Evolutionary conservation across 257 asterid species (phyloP).

Genomic region (Striga asiatica): DNA sequence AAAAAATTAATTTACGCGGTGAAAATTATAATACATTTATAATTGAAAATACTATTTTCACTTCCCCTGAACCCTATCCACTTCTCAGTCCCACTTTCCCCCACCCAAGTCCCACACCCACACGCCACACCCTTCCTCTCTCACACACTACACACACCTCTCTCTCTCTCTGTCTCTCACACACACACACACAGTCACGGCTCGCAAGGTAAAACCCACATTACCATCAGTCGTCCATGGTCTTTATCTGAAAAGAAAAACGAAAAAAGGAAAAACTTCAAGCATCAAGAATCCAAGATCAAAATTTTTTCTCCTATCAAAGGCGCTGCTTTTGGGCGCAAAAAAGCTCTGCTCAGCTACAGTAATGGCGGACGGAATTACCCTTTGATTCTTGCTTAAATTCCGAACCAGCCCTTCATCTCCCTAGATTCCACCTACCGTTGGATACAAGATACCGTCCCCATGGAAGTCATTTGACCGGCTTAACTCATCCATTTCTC

Average conservation of each 20-base stretch:
- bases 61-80: conserved; percentile 65
- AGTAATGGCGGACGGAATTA: conserved; percentile 32
- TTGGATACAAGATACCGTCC: conserved; percentile 26
- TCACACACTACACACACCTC: too few species aligned
- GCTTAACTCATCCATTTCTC: background rate
- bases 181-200: conserved; percentile 19
- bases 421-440: conserved; percentile 34
- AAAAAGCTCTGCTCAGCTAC: conserved; percentile 11
- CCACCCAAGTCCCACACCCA: conserved; percentile 16
- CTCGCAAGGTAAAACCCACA: background rate
- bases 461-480: conserved; percentile 29
- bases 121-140: conserved; percentile 13
- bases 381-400: conserved; percentile 17
- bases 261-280: too few species aligned
- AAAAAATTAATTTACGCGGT: too few species aligned
- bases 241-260: conserved; percentile 23
- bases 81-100: conserved; percentile 20
- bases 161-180: too few species aligned
- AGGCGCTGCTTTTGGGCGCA: conserved; percentile 8
- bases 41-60: too few species aligned
- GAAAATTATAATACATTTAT: too few species aligned
- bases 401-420: conserved; percentile 18
- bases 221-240: too few species aligned
- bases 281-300: conserved; percentile 9
- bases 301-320: conserved; percentile 19